Evolutionary conservation across 352 stramenopile genomes (phyloP).

Genomic region (Phytophthora melonis): DNA sequence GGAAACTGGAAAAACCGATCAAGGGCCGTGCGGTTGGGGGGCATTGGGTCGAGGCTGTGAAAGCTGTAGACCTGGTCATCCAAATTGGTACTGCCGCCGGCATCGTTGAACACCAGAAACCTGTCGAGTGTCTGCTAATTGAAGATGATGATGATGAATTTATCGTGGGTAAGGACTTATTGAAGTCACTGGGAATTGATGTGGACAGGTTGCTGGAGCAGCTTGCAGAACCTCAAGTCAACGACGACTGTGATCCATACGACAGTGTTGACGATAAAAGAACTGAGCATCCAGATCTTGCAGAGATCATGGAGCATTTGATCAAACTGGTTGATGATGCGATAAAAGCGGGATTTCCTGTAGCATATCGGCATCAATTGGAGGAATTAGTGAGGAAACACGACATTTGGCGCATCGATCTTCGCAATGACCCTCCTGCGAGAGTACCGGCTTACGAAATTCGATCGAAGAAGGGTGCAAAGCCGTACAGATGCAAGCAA

Average conservation of each 20-base stretch:
- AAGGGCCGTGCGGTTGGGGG: conserved; percentile 11
- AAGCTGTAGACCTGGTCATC: conserved; percentile 6
- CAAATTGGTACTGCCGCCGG: conserved; percentile 4
- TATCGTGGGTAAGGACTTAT: conserved; percentile 9
- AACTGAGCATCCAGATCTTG: background rate
- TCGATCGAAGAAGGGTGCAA: conserved; percentile 1
- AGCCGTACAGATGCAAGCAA: conserved; percentile 9
- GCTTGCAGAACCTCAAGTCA: background rate
- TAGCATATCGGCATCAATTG: too few species aligned
- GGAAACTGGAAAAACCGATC: background rate
- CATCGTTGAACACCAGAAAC: conserved; percentile 1
- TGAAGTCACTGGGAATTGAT: conserved; percentile 12
- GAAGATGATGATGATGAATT: conserved; percentile 17
- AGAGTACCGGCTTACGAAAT: conserved; percentile 13
- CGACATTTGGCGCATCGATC: conserved; percentile 16
- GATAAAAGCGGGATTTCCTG: too few species aligned
- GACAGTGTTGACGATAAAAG: background rate
- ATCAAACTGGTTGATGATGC: background rate
- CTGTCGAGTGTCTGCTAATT: conserved; percentile 6
- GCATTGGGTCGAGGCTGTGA: conserved; percentile 8
- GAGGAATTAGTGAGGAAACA: background rate
- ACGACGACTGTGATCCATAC: conserved; percentile 11
- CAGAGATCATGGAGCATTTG: conserved; percentile 6
- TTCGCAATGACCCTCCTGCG: conserved; percentile 10
- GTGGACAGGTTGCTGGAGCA: conserved; percentile 12